A percentile compares a stretch with the other conserved stretches of the same genome.
phyloP scores from a whole-genome alignment of 768 basidiomycete species.

The Mycena maculata region DNA sequence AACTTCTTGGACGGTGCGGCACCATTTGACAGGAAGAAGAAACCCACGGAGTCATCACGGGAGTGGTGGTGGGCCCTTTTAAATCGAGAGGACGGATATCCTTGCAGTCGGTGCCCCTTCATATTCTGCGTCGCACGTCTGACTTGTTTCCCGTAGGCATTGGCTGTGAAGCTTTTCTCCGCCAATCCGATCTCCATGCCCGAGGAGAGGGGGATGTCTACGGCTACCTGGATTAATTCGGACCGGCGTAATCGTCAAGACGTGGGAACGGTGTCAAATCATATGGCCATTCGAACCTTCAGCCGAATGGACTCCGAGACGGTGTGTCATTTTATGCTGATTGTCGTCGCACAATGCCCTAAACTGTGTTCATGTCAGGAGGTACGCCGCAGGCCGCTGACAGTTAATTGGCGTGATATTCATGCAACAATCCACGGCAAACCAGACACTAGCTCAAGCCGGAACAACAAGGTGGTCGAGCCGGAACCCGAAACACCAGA shows the following conservation, averaged over 20 bases:
- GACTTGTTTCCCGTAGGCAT: background rate
- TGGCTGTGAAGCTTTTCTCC: constrained; percentile 14
- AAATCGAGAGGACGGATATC: background rate
- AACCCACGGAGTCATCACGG: background rate
- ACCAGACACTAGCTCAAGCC: background rate
- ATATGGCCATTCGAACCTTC: constrained; percentile 8
- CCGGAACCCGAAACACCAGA: background rate
- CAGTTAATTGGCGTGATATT: constrained; percentile 19
- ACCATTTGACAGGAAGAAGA: constrained; percentile 10
- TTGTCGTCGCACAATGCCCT: background rate
- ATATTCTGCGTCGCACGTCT: background rate
- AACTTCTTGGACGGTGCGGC: background rate
- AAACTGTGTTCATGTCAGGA: background rate
- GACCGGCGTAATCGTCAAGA: background rate
- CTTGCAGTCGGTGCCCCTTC: background rate
- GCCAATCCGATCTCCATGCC: constrained; percentile 12
- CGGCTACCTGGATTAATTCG: constrained; percentile 6
- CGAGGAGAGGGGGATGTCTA: constrained; percentile 13
- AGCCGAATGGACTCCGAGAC: background rate
- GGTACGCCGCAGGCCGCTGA: constrained; percentile 3
- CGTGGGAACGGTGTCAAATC: constrained; percentile 10
- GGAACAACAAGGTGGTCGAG: background rate
- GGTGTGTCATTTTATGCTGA: background rate
- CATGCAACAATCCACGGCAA: constrained; percentile 5
- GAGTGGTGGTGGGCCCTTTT: constrained; percentile 8